Evolutionary conservation across 805 yeast genomes (phyloP), one percentile per base, ranked within the genome.

Genomic region (Hanseniaspora pseudoguilliermondii): DNA sequence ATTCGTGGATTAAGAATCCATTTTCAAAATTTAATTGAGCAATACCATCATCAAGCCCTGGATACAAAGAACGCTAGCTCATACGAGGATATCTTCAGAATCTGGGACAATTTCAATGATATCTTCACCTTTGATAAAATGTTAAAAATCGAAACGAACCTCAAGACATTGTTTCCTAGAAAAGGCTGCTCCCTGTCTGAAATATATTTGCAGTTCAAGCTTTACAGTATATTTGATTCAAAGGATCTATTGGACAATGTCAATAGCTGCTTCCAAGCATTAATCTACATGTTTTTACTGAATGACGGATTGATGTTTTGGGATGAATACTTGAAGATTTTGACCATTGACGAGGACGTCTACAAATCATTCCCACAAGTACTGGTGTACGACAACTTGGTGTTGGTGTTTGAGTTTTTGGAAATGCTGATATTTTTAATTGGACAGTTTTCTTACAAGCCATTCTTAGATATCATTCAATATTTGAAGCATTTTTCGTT

Each of bases 181-280:
- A 67, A 66, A 44, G 73, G 73, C 2, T 70, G 73, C 52, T 66
- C 73, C 4, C 61, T 64, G 42, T 66, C 66, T 6, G 72, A 71
- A 15, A 62, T 57, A 1, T 66, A 63, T 25, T 48, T 70, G 38
- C 64, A 63, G 39, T 41, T 58, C 27, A 61, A 63, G 34, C 62
- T 70, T 27, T 50, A 57, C 6, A 55, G 58, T 1, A 48, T 58
- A 23, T 60, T 59, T 36, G 57, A 59, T 3, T 62, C 62, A 18
- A 60, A 60, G 25, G 65, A 65, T 60, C 60, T 63, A 39, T 65
- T 66, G 8, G 16, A 21, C 4, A 50, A 50, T 34, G 35, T 50
- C 13, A 34, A 32, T n/a, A 16, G 43, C 16, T 50, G 54, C 36
- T 50, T 50, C 13, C 43, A 20, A 8, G 42, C 54, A 7, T 35